These are phyloP conservation scores for Gastrolobium villosum DNA, from an alignment of 306 rosid genomes.

Conservation along the genomic window DNA sequence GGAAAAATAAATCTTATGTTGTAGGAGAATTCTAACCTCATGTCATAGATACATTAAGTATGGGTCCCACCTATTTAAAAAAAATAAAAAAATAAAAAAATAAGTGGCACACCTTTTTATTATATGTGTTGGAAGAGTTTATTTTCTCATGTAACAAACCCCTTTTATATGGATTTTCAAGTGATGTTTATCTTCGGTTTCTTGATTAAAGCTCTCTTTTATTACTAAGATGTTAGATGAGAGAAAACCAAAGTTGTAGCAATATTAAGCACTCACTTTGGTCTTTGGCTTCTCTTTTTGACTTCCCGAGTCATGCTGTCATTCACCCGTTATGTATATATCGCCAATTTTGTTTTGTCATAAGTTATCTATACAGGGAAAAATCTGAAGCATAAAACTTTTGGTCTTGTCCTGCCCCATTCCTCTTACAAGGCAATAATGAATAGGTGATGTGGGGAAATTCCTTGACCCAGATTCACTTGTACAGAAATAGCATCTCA, in stretches of 20 bases:
- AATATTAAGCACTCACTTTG: background rate
- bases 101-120: too few relatives aligned
- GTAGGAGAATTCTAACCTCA: too few relatives aligned
- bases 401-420: slow-evolving; percentile 27
- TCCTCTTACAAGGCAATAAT: background rate
- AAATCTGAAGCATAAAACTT: background rate
- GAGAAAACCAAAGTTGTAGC: slow-evolving; percentile 11
- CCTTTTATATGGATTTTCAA: background rate
- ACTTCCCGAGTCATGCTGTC: background rate
- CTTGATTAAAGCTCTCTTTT: background rate
- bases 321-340: background rate
- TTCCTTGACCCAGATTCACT: slow-evolving; percentile 10
- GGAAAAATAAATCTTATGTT: too few relatives aligned
- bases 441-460: background rate
- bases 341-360: slow-evolving; percentile 17
- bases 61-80: too few relatives aligned
- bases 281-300: slow-evolving; percentile 8
- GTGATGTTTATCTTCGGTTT: background rate
- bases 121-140: too few relatives aligned
- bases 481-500: background rate
- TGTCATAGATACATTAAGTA: too few relatives aligned
- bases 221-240: background rate
- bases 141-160: too few relatives aligned
- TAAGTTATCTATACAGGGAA: slow-evolving; percentile 12
- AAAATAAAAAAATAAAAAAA: too few relatives aligned